A percentile compares a stretch with the other conserved stretches of the same genome.
phyloP scores from a whole-genome alignment of 164 flowering plant species.

The Umbellularia californica region DNA sequence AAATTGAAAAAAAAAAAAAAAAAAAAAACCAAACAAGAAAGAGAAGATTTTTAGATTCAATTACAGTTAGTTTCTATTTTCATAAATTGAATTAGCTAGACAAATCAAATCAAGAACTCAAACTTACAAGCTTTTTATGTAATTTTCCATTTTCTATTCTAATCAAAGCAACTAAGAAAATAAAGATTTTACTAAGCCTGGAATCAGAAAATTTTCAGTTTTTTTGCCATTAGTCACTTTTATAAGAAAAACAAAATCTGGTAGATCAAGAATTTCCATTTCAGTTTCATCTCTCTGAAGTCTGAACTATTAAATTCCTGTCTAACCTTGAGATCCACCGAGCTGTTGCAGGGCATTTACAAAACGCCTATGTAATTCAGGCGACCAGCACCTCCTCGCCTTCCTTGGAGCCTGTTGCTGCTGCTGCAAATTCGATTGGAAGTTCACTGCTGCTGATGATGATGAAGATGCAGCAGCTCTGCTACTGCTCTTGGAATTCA shows the following conservation, averaged over 20 bases:
- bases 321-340: conserved; percentile 77
- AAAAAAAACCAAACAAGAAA: background rate
- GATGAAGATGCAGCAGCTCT: conserved; percentile 17
- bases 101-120: background rate
- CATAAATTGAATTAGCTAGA: background rate
- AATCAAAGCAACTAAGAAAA: background rate
- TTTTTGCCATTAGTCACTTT: too few relatives aligned
- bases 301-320: background rate
- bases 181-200: too few relatives aligned
- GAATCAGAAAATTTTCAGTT: too few relatives aligned
- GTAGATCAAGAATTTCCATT: background rate
- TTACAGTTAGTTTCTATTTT: background rate
- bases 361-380: conserved; percentile 74
- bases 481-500: conserved; percentile 19
- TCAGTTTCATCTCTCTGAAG: background rate
- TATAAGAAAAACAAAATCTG: background rate
- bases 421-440: background rate
- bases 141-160: background rate
- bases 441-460: conserved; percentile 5
- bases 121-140: background rate
- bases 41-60: background rate
- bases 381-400: conserved; percentile 89
- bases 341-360: conserved; percentile 71
- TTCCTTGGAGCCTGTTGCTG: conserved; percentile 51
- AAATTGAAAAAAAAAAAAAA: background rate